These are phyloP conservation scores for Elymus sibiricus DNA, from an alignment of 176 grass and related monocot species.

Conservation along the genomic window DNA sequence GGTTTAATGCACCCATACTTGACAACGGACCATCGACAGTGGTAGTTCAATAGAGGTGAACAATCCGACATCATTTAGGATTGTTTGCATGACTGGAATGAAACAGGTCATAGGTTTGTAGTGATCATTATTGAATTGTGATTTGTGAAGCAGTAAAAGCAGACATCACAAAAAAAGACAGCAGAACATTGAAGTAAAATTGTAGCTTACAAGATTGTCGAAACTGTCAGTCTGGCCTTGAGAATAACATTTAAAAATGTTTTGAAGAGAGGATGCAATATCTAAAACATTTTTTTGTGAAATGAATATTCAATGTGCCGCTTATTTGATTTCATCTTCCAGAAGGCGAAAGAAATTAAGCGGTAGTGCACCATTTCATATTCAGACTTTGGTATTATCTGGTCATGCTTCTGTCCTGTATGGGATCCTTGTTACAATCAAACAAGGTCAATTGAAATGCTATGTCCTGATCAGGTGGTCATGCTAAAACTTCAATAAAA, in stretches of 20 bases:
- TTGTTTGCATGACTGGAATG: background rate
- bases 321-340: background rate
- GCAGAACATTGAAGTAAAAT: background rate
- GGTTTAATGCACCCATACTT: background rate
- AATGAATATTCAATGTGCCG: background rate
- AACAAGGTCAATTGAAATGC: slow-evolving; percentile 5
- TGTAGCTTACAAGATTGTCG: background rate
- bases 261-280: background rate
- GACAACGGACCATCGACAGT: background rate
- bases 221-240: background rate
- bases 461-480: background rate
- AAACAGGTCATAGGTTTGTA: background rate
- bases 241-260: background rate
- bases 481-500: background rate
- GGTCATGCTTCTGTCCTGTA: background rate
- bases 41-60: background rate
- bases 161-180: background rate
- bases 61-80: background rate
- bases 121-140: background rate
- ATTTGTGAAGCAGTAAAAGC: background rate
- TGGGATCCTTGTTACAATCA: background rate
- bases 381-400: background rate
- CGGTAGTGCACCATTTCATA: background rate
- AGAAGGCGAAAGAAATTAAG: background rate
- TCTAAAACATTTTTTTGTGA: background rate